Conservation (phyloP, 2,329 filamentous ascomycete genomes). For the Myrmaecium sp. region DNA sequence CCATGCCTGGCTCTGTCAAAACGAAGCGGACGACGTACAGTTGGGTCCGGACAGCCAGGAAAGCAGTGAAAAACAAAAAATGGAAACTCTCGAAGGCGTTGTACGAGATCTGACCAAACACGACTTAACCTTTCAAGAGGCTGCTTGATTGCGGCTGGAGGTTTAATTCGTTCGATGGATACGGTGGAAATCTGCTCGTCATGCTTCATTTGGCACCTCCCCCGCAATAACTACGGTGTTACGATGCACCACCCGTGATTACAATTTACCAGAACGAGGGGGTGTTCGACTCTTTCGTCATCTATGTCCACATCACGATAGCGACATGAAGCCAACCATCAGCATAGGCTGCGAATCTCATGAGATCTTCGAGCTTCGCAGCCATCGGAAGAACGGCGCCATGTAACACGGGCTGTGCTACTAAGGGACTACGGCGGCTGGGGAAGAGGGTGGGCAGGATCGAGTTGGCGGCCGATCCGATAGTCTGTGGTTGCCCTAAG, state of each 20-base stretch:
- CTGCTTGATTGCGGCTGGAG: no score
- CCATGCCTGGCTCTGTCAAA: constrained; percentile 55
- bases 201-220: no score
- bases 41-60: constrained; percentile 26
- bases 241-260: no score
- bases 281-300: no score
- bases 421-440: constrained; percentile 63
- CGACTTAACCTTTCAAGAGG: no score
- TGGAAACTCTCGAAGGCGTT: constrained; percentile 61
- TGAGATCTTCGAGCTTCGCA: constrained; percentile 66
- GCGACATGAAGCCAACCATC: constrained; percentile 86
- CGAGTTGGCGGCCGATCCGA: constrained; percentile 61
- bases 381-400: constrained; percentile 67
- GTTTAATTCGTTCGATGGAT: no score
- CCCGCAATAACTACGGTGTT: no score
- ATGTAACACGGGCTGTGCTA: constrained; percentile 74
- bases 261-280: no score
- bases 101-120: constrained; percentile 59
- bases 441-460: constrained; percentile 74
- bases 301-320: constrained; percentile 59
- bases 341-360: constrained; percentile 67
- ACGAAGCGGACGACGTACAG: constrained; percentile 26
- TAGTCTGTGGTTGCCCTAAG: constrained; percentile 44
- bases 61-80: constrained; percentile 26
- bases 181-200: no score